These are phyloP conservation scores for Colletotrichum zoysiae DNA, from an alignment of 2,329 filamentous ascomycete genomes.

Conservation along the genomic window DNA sequence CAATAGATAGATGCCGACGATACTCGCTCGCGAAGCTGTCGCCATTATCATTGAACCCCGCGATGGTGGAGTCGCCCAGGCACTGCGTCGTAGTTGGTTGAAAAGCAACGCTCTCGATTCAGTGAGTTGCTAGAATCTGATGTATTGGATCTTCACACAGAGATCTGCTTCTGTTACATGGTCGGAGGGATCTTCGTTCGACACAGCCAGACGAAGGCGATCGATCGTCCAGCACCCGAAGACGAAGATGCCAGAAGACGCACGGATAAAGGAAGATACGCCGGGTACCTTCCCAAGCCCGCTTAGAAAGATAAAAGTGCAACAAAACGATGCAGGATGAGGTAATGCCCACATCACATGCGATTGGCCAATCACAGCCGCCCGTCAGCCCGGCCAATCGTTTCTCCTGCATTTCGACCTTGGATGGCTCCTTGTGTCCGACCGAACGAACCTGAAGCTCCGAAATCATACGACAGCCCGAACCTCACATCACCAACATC, in stretches of 20 bases:
- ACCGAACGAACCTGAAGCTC: slow-evolving; percentile 41
- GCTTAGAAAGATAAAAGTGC: not conserved
- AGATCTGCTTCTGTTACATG: too few relatives aligned
- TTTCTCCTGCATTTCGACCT: slow-evolving; percentile 42
- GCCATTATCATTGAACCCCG: not conserved
- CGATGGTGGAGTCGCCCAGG: not conserved
- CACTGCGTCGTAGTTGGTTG: not conserved
- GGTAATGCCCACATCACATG: slow-evolving; percentile 33
- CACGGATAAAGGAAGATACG: not conserved
- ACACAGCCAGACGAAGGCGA: not conserved
- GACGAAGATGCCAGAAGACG: not conserved
- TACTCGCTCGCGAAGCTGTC: not conserved
- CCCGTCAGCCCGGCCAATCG: slow-evolving; percentile 38
- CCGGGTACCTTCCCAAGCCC: not conserved
- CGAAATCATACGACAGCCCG: slow-evolving; percentile 42
- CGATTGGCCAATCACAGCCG: slow-evolving; percentile 40
- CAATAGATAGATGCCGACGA: not conserved
- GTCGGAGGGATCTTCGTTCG: not conserved
- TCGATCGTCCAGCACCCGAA: not conserved
- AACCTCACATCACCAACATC: slow-evolving; percentile 34
- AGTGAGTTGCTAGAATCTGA: not conserved
- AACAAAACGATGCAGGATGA: slow-evolving; percentile 25
- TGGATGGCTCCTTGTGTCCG: slow-evolving; percentile 3
- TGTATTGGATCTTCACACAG: not conserved
- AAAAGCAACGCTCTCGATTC: not conserved